Percentiles rank a stretch among this genome's conserved stretches.
Evolutionary conservation across 768 basidiomycete genomes (phyloP).

Genomic region (Tephrocybe sp.): DNA sequence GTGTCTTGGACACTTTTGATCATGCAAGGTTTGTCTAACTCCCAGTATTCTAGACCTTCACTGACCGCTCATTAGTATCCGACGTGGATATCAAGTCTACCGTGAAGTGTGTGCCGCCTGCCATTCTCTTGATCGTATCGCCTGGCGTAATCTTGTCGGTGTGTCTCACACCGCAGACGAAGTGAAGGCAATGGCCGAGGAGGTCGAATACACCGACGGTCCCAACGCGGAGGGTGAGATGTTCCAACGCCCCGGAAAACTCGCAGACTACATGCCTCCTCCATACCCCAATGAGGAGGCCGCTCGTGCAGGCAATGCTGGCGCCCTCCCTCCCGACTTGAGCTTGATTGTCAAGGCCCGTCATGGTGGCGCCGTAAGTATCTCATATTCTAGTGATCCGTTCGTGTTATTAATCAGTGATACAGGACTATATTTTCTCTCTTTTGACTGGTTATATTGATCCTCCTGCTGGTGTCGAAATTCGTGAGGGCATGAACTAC

Average conservation of each 20-base stretch:
- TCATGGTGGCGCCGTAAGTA: constrained; percentile 90
- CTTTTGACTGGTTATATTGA: constrained; percentile 97
- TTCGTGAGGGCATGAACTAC: constrained; percentile 98
- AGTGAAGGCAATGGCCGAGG: constrained; percentile 89
- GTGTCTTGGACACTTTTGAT: constrained; percentile 89
- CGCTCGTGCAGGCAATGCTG: constrained; percentile 89
- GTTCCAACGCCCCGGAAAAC: constrained; percentile 98
- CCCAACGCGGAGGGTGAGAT: constrained; percentile 95
- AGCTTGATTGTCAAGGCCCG: constrained; percentile 98
- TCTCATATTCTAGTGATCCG: neutral
- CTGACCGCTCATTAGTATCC: constrained; percentile 60
- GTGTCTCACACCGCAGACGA: constrained; percentile 96
- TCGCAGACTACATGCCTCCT: constrained; percentile 92
- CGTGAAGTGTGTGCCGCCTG: constrained; percentile 99
- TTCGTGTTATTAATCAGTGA: neutral
- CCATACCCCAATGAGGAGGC: constrained; percentile 99
- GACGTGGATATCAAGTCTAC: constrained; percentile 96
- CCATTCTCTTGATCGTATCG: constrained; percentile 98
- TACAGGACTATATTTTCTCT: constrained; percentile 94
- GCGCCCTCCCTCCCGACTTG: constrained; percentile 96
- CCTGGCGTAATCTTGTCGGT: constrained; percentile 99
- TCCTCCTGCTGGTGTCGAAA: constrained; percentile 91
- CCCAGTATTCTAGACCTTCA: constrained; percentile 9
- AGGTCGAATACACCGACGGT: constrained; percentile 95
- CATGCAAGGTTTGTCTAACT: constrained; percentile 78